Conservation (phyloP, 352 stramenopile genomes). For the Pythium sp. region DNA sequence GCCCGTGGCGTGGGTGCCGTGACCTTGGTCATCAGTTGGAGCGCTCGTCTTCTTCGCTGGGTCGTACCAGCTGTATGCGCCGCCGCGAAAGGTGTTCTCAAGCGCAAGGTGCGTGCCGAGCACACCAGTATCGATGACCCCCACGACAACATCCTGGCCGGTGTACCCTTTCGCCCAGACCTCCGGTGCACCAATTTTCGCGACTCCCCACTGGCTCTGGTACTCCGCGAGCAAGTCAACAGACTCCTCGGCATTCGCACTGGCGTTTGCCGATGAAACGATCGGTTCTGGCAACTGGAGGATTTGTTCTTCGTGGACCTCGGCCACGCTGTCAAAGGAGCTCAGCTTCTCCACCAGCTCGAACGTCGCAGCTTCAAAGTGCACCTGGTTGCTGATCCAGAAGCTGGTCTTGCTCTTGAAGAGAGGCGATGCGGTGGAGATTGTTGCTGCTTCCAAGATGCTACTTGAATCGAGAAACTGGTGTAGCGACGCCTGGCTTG, state of each 20-base stretch:
- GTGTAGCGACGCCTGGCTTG: constrained; percentile 1
- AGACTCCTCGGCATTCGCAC: not conserved
- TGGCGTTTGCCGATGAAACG: not conserved
- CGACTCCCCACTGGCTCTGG: constrained; percentile 5
- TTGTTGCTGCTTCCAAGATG: not conserved
- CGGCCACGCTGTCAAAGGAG: constrained; percentile 3
- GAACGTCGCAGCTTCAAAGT: constrained; percentile 17
- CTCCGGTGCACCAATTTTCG: not conserved
- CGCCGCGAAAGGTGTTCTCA: not conserved
- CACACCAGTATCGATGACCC: not conserved
- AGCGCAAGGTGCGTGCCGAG: not conserved
- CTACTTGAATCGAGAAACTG: not conserved
- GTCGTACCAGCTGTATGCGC: not conserved
- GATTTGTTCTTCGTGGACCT: constrained; percentile 20
- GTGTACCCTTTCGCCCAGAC: constrained; percentile 1
- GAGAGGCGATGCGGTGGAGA: not conserved
- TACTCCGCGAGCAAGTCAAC: no score
- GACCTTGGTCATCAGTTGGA: not conserved
- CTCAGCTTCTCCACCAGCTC: constrained; percentile 21
- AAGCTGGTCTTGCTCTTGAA: constrained; percentile 15
- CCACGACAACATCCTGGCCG: not conserved
- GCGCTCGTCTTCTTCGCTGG: not conserved
- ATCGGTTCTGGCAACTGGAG: not conserved
- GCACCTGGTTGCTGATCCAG: constrained; percentile 21
- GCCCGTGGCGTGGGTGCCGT: not conserved